A percentile compares a stretch with the other conserved stretches of the same genome.
Conservation (phyloP, 1,139 yeast species). For the Suhomyces chickasaworum region DNA sequence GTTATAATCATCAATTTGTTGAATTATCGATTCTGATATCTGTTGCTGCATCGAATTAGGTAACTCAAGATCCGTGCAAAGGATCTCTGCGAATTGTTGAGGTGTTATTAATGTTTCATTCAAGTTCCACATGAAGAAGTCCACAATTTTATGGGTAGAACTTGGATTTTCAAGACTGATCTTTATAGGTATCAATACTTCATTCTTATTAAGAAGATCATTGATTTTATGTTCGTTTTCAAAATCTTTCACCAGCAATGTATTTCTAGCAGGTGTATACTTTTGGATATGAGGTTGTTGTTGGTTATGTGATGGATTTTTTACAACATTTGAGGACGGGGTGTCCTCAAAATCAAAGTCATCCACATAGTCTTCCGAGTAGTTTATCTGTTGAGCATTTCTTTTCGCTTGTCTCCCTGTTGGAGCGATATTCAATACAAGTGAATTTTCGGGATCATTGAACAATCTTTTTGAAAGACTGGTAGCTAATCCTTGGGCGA, state of each 20-base stretch:
- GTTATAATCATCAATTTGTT: conserved; percentile 75
- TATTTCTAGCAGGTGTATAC: conserved; percentile 38
- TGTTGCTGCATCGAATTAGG: conserved; percentile 64
- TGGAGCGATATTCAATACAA: conserved; percentile 68
- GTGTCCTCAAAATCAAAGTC: conserved; percentile 71
- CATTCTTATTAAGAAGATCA: conserved; percentile 33
- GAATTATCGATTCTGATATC: conserved; percentile 69
- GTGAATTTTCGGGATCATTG: conserved; percentile 60
- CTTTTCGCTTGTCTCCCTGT: conserved; percentile 79
- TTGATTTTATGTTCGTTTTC: conserved; percentile 27
- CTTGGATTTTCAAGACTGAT: conserved; percentile 71
- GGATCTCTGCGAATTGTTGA: conserved; percentile 74
- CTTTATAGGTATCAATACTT: conserved; percentile 74
- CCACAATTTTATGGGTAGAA: conserved; percentile 62
- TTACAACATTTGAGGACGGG: conserved; percentile 25
- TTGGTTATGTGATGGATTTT: conserved; percentile 18
- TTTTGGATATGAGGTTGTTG: conserved; percentile 34
- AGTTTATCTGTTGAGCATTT: conserved; percentile 70
- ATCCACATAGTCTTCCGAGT: conserved; percentile 67
- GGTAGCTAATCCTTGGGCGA: conserved; percentile 21
- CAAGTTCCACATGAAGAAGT: conserved; percentile 87
- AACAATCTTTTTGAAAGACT: conserved; percentile 20
- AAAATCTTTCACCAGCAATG: conserved; percentile 31
- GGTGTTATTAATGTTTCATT: conserved; percentile 81
- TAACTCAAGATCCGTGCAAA: conserved; percentile 82